phyloP scores from a whole-genome alignment of 2,329 filamentous ascomycete species.

The Fusarium mundagurra region DNA sequence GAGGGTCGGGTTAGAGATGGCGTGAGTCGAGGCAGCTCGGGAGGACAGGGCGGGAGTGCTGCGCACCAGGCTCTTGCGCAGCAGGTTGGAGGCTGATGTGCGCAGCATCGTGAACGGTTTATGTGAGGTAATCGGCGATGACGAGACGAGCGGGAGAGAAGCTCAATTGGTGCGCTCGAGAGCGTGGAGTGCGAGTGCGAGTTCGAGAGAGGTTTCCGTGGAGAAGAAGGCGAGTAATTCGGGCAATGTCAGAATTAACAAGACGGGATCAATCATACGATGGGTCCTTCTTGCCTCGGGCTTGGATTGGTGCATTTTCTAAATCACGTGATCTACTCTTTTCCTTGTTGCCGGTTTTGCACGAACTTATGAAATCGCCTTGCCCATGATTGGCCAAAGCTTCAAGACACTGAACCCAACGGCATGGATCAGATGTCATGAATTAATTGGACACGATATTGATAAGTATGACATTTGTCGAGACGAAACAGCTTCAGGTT shows the following conservation, averaged over 20 bases:
- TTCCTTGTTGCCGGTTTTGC: slow-evolving; percentile 33
- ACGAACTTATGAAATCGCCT: slow-evolving; percentile 28
- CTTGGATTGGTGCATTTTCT: slow-evolving; percentile 12
- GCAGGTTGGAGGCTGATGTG: slow-evolving; percentile 61
- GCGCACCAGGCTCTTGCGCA: slow-evolving; percentile 60
- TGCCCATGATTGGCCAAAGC: slow-evolving; percentile 18
- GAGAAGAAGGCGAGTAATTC: slow-evolving; percentile 41
- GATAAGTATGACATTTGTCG: background rate
- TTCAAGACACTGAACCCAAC: background rate
- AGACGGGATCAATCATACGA: slow-evolving; percentile 45
- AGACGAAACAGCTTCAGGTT: background rate
- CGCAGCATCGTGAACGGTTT: slow-evolving; percentile 61
- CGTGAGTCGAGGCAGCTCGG: slow-evolving; percentile 77
- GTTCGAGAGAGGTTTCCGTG: slow-evolving; percentile 36
- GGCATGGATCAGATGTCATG: background rate
- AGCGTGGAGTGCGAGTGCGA: slow-evolving; percentile 33
- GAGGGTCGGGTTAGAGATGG: slow-evolving; percentile 97
- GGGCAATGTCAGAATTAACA: slow-evolving; percentile 33
- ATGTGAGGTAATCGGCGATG: slow-evolving; percentile 25
- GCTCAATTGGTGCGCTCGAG: slow-evolving; percentile 50
- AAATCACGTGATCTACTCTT: background rate
- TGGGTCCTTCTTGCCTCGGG: slow-evolving; percentile 29
- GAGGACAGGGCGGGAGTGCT: slow-evolving; percentile 59
- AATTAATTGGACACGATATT: background rate
- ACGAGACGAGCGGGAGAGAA: slow-evolving; percentile 9